Base-by-base conservation (phyloP, 805 yeast species). In the Barnettozyma vustinii region DNA sequence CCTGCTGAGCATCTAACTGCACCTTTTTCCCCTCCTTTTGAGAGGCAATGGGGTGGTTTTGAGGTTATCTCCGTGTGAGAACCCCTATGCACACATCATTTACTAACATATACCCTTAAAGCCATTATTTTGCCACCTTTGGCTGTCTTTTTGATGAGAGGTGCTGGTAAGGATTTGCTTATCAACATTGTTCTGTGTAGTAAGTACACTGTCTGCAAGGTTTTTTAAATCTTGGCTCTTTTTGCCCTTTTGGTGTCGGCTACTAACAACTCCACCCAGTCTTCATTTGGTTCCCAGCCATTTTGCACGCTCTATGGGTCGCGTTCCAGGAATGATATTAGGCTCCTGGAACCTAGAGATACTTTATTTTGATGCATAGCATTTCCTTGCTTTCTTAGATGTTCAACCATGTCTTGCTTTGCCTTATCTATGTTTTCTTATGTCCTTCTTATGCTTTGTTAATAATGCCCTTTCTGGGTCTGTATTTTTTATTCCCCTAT, bases 221-320 rank as follows among this genome's bases (percentile, higher is more conserved):
- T 18, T 40, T 21, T 18, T 18, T 41, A 13, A 7, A 25, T 35
- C 23, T 13, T 10, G 12, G 35, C 15, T 20, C 30, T 26, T 26
- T 19, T 42, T 42, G 19, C 27, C 36, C 5, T 5, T 13, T 21
- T 36, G n/a, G n/a, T n/a, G 9, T 7, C 15, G 18, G 42, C 48
- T 35, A 42, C 40, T 35, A 18, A 59, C 59, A 44, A 51, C 4
- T 15, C 5, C 3, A 13, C 25, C 5, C 57, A 52, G 67, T 67
- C 54, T 82, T 77, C 64, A 67, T 73, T 56, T 81, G 83, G 81
- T 83, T 85, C 83, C 94, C 94, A 61, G 91, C 83, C 70, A 84
- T 84, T 68, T 68, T 85, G 56, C 88, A 84, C 63, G 92, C 92
- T 47, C 65, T 83, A 56, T 85, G 80, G 69, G 69, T 83, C 61